Base-by-base conservation (phyloP, 441 rosid genomes). In the Melianthus villosus region DNA sequence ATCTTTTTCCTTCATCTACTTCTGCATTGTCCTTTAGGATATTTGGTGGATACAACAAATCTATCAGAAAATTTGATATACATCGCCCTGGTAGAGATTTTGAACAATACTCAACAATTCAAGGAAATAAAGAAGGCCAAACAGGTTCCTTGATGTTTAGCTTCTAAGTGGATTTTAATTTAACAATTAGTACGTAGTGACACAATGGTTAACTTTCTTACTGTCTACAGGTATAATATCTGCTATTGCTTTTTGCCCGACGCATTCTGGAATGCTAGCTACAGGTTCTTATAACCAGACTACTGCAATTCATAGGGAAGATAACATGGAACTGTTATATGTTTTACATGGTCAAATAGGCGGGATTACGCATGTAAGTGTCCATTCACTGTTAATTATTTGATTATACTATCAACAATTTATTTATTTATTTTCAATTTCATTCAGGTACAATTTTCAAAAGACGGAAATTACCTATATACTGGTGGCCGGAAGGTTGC, bases 11-110 rank as follows among this genome's bases (percentile, higher is more conserved):
- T n/a, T n/a, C n/a, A n/a, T n/a, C n/a, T n/a, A n/a, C n/a, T n/a
- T n/a, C n/a, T n/a, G n/a, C n/a, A n/a, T 57, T 19, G 15, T 50
- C 44, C 48, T 38, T 44, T 49, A 87, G 97, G 79, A 63, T 89
- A 17, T 83, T 67, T 68, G 95, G 80, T 48, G 97, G 92, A 27
- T 89, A 83, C 53, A 89, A 89, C 60, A 89, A 79, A 67, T 62
- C 67, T 37, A 32, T 89, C 7, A 74, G 97, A 65, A 75, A 72
- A 28, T 89, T 89, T 58, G 93, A 89, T 37, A 34, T 84, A 53
- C 97, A 89, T 56, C 92, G 89, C 38, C 97, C 97, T 22, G 95
- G 95, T 60, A 69, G 97, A 69, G 95, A 83, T 57, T 83, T 76
- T 40, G 49, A 57, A 30, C 79, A 69, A 29, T 65, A 72, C 63